Conservation (phyloP, 1,139 yeast species). For the Geotrichum aggregatum region DNA sequence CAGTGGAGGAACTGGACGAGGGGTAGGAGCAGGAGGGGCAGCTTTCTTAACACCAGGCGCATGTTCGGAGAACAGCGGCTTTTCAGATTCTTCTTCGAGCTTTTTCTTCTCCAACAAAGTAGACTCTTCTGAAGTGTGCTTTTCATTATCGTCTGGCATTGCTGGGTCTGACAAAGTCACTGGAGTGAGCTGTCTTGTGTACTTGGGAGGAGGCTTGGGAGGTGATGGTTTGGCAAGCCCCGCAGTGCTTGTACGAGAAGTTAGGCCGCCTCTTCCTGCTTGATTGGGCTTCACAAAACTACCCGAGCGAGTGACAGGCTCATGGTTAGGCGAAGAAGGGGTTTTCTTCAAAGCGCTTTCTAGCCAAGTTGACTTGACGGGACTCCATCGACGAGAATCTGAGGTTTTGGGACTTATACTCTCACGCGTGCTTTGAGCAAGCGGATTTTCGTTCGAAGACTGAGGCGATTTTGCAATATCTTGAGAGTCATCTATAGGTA, state of each 20-base stretch:
- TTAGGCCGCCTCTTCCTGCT: neutral
- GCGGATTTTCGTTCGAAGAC: neutral
- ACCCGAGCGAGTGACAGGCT: conserved; percentile 12
- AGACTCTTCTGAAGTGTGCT: neutral
- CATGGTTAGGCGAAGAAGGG: conserved; percentile 14
- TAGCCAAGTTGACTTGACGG: conserved; percentile 31
- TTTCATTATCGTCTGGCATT: conserved; percentile 1
- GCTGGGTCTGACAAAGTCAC: conserved; percentile 6
- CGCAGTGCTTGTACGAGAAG: conserved; percentile 1
- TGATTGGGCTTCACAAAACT: conserved; percentile 1
- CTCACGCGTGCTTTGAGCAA: neutral
- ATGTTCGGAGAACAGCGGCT: neutral
- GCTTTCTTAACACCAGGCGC: neutral
- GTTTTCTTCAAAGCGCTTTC: conserved; percentile 33
- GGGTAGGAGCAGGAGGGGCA: neutral
- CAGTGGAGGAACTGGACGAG: conserved; percentile 1
- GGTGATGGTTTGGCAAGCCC: conserved; percentile 8
- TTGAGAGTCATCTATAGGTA: neutral
- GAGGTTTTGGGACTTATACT: conserved; percentile 2
- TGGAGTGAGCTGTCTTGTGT: neutral
- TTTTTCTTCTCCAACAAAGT: neutral
- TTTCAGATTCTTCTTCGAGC: neutral
- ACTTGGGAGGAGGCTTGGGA: conserved; percentile 13
- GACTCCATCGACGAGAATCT: conserved; percentile 26
- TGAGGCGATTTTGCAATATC: neutral